A percentile compares a stretch with the other conserved stretches of the same genome.
phyloP scores from a whole-genome alignment of 345 rosid species.

The Tarenaya hassleriana region DNA sequence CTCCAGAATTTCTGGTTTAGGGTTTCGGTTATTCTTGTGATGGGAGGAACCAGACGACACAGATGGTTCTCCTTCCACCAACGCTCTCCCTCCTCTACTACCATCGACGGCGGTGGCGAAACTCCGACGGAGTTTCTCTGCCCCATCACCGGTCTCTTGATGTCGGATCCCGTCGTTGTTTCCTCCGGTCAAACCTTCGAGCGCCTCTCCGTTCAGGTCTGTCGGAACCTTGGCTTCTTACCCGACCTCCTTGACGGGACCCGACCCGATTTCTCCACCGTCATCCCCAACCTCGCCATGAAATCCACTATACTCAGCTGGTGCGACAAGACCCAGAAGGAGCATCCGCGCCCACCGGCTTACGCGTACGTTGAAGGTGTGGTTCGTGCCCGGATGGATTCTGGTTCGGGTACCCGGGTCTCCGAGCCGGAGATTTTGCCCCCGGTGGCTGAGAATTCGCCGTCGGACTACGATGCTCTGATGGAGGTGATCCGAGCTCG shows the following conservation, averaged over 20 bases:
- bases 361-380: constrained; percentile 44
- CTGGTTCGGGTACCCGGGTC: constrained; percentile 36
- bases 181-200: constrained; percentile 85
- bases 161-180: constrained; percentile 81
- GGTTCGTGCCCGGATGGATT: constrained; percentile 39
- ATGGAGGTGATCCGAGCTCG: constrained; percentile 37
- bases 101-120: constrained; percentile 15
- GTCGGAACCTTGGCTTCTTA: constrained; percentile 41
- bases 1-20: background rate
- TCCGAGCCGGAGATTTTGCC: constrained; percentile 56
- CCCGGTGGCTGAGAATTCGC: constrained; percentile 43
- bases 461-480: constrained; percentile 20
- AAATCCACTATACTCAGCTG: constrained; percentile 57
- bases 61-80: constrained; percentile 58
- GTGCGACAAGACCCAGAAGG: constrained; percentile 38
- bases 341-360: constrained; percentile 40
- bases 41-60: constrained; percentile 57
- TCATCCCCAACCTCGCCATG: constrained; percentile 64
- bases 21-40: constrained; percentile 12
- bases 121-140: constrained; percentile 64
- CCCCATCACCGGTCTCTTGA: constrained; percentile 50
- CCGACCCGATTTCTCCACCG: constrained; percentile 48
- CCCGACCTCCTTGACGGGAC: constrained; percentile 47
- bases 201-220: constrained; percentile 58
- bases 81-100: constrained; percentile 30